Evolutionary conservation across 495 filamentous ascomycete species (phyloP), one percentile per base, ranked within the genome.

Genomic region (Talaromyces trachyspermus): DNA sequence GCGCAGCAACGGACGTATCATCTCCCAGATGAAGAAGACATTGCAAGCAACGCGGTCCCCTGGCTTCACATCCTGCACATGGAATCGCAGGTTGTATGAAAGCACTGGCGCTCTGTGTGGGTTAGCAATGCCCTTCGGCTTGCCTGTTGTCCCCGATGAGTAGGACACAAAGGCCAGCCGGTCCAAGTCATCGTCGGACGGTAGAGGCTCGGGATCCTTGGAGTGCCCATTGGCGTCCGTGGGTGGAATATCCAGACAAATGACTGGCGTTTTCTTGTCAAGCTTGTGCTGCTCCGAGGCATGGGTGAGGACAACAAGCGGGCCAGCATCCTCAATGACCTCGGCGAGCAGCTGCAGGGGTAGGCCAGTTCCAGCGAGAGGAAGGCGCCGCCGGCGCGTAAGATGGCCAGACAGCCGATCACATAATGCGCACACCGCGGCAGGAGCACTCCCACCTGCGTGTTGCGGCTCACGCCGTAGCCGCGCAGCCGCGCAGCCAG

Each of bases 1-100:
- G 18, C 82, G 71, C 38, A 86, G 50, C n/a, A 86, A 64, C 9
- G 82, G 82, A 9, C 82, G 76, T 22, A 86, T 48, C n/a, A 84
- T 84, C 50, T 86, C 82, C 82, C 82, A 86, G 42, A 86, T 65
- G 57, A 86, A 86, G 54, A 84, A 86, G 17, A 84, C 82, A 71
- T 86, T 86, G 55, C 81, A 86, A 15, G 82, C 82, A 9, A 84
- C 80, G 2, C 82, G 76, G 49, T 84, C 82, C 2, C 80, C 79
- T 0, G 77, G 79, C 19, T 71, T 61, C 4, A 81, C 61, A 57
- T 86, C 79, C 46, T 75, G 79, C 1, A 84, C 54, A 9, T 54
- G 66, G 54, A 84, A 86, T 62, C 82, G 65, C 47, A 84, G 52
- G 52, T 84, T 65, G 51, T 84, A 86, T 19, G 80, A 84, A 15